phyloP scores from a whole-genome alignment of 208 protist genomes.

The Leishmania arabica region DNA sequence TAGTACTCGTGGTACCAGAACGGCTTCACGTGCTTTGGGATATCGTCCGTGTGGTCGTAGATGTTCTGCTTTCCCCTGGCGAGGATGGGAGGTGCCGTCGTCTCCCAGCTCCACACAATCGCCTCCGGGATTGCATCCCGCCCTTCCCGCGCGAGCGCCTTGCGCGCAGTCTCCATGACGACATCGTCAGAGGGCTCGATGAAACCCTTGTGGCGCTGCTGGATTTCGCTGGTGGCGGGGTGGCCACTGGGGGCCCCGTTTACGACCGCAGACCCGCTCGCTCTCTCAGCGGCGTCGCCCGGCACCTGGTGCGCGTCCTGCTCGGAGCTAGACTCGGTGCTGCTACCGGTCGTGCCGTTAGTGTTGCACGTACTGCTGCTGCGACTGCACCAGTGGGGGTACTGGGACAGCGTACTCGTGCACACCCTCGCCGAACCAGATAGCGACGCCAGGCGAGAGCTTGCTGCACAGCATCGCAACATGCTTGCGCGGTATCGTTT shows the following conservation, averaged over 20 bases:
- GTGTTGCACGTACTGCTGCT: neutral
- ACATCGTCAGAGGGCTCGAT: slow-evolving; percentile 83
- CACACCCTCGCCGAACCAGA: neutral
- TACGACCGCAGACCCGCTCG: neutral
- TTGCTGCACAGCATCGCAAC: slow-evolving; percentile 19
- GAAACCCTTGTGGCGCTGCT: slow-evolving; percentile 57
- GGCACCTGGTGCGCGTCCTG: neutral
- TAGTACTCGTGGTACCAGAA: slow-evolving; percentile 90
- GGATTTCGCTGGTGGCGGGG: slow-evolving; percentile 20
- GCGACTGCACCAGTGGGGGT: slow-evolving; percentile 25
- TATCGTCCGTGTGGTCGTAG: slow-evolving; percentile 88
- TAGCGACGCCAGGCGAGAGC: slow-evolving; percentile 13
- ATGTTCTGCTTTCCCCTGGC: slow-evolving; percentile 81
- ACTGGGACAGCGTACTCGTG: neutral
- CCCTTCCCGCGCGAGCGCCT: slow-evolving; percentile 78
- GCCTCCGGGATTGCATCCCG: slow-evolving; percentile 73
- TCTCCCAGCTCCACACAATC: slow-evolving; percentile 82
- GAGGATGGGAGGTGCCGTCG: slow-evolving; percentile 71
- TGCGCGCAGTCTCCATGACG: slow-evolving; percentile 84
- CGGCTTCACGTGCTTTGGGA: slow-evolving; percentile 86
- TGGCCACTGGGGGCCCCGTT: neutral
- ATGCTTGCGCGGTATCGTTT: slow-evolving; percentile 2
- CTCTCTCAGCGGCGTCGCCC: neutral
- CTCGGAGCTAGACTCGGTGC: neutral
- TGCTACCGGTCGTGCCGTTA: neutral